Evolutionary conservation across 2,329 filamentous ascomycete species (phyloP).

Genomic region (Diplocarpon mali): DNA sequence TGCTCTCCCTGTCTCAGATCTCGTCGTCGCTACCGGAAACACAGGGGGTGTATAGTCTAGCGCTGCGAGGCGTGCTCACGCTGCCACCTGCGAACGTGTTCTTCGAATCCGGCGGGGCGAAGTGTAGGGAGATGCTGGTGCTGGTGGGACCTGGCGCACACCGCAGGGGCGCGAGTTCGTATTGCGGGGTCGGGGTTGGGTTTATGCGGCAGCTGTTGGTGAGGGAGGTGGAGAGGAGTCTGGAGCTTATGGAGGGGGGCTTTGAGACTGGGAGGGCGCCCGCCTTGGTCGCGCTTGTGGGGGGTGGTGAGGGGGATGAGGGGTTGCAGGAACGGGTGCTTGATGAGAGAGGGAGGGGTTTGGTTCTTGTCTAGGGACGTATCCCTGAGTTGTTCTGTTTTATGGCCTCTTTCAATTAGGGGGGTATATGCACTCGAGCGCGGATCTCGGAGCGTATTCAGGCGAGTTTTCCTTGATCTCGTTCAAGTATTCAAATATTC

Average conservation of each 20-base stretch:
- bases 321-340: not conserved
- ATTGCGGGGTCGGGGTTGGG: not conserved
- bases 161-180: not conserved
- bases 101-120: not conserved
- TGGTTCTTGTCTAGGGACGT: not conserved
- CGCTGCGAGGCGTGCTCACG: not conserved
- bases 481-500: too few relatives aligned
- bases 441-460: too few relatives aligned
- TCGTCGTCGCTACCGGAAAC: not conserved
- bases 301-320: not conserved
- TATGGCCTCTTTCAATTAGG: too few relatives aligned
- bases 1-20: not conserved
- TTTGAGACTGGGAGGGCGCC: slow-evolving; percentile 1
- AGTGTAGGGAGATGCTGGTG: slow-evolving; percentile 1
- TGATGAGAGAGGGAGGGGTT: not conserved
- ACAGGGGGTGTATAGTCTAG: not conserved
- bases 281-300: not conserved
- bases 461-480: too few relatives aligned
- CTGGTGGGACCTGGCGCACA: slow-evolving; percentile 2
- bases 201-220: slow-evolving; percentile 1
- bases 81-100: not conserved
- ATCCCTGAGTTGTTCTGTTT: too few relatives aligned
- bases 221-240: slow-evolving; percentile 1
- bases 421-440: too few relatives aligned
- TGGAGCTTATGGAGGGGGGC: slow-evolving; percentile 1